A percentile compares a stretch with the other conserved stretches of the same genome.
phyloP scores from a whole-genome alignment of 371 early-diverging fungal genomes.

The Syncephalastrum contaminatum region DNA sequence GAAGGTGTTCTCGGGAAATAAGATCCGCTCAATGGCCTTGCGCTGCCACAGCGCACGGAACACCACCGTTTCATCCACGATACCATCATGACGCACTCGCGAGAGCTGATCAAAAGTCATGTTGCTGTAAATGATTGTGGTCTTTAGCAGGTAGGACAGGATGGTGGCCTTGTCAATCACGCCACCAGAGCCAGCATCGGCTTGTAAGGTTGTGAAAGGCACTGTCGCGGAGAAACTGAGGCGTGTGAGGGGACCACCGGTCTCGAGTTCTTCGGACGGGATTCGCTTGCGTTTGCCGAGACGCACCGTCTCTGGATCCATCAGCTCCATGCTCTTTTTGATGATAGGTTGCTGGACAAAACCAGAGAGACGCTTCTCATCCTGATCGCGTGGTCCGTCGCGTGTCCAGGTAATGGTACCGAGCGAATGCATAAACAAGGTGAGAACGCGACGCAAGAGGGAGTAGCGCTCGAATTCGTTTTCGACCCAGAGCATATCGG shows the following conservation, averaged over 20 bases:
- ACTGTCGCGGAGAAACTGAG: conserved; percentile 41
- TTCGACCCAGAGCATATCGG: conserved; percentile 38
- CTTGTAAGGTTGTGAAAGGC: conserved; percentile 38
- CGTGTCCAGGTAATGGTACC: conserved; percentile 45
- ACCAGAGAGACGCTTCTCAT: conserved; percentile 42
- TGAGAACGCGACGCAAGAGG: conserved; percentile 30
- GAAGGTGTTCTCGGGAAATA: conserved; percentile 18
- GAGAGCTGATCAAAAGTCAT: conserved; percentile 52
- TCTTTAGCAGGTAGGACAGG: conserved; percentile 36
- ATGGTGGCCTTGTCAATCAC: conserved; percentile 49
- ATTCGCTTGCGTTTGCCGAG: conserved; percentile 41
- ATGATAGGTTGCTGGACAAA: conserved; percentile 20
- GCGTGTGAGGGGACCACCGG: conserved; percentile 9
- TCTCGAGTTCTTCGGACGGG: conserved; percentile 30
- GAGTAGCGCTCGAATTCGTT: conserved; percentile 43
- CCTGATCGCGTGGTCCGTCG: conserved; percentile 38
- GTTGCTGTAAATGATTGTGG: conserved; percentile 46
- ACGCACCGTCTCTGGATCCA: conserved; percentile 5
- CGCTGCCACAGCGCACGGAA: conserved; percentile 54
- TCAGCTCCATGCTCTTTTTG: background rate
- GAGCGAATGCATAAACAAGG: conserved; percentile 41
- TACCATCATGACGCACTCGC: conserved; percentile 40
- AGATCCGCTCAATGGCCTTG: conserved; percentile 38
- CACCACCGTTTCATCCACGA: conserved; percentile 47
- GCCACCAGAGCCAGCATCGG: conserved; percentile 43